Conservation (phyloP, 1,284 basidiomycete species). For the Heterobasidion irregulare region DNA sequence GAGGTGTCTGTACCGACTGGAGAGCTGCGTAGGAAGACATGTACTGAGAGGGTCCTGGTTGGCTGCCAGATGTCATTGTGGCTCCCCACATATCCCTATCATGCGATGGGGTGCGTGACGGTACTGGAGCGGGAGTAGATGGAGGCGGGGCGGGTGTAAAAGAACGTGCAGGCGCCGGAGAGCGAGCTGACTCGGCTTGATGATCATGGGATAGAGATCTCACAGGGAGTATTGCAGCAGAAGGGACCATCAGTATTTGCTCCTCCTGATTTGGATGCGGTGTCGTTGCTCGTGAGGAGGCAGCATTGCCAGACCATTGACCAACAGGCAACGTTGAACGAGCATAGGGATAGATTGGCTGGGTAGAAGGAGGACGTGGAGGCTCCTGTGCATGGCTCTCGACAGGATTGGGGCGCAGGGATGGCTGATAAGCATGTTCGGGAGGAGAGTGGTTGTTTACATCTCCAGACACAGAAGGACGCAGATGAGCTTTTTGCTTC, state of each 20-base stretch:
- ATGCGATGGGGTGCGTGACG: not conserved
- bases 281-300: not conserved
- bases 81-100: not conserved
- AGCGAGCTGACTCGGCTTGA: not conserved
- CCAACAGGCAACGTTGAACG: not conserved
- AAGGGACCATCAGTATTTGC: slow-evolving; percentile 3
- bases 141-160: not conserved
- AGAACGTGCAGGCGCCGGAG: not conserved
- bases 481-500: not conserved
- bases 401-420: not conserved
- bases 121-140: not conserved
- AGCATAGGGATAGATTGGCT: not conserved
- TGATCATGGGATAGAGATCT: not conserved
- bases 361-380: not conserved
- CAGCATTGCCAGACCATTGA: not conserved
- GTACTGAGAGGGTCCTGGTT: not conserved
- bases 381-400: not conserved
- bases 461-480: not conserved
- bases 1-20: not conserved
- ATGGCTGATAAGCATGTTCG: not conserved
- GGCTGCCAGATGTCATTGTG: not conserved
- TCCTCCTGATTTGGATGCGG: not conserved
- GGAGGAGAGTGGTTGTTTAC: not conserved
- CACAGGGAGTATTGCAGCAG: slow-evolving; percentile 6
- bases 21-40: not conserved